Evolutionary conservation across 805 yeast genomes (phyloP).

Genomic region (Candida hungchunana): DNA sequence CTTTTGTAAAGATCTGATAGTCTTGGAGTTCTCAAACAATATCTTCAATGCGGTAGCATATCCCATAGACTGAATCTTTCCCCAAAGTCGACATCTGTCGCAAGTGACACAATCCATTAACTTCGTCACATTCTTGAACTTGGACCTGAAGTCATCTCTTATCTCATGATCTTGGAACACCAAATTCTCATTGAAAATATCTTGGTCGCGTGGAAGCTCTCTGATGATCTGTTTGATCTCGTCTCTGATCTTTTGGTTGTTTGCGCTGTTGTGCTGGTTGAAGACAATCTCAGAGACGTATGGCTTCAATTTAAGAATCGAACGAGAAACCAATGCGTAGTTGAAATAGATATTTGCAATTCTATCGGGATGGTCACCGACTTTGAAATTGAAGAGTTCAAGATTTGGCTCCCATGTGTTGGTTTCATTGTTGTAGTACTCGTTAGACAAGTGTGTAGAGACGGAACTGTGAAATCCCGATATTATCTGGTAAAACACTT

Average conservation of each 20-base stretch:
- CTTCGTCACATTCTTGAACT: conserved; percentile 85
- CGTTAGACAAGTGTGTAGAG: conserved; percentile 87
- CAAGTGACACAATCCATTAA: conserved; percentile 99
- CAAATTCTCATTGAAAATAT: conserved; percentile 47
- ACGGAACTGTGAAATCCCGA: conserved; percentile 96
- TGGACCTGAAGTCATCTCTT: conserved; percentile 79
- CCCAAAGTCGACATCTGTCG: conserved; percentile 97
- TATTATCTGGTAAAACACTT: conserved; percentile 78
- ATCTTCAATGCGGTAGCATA: conserved; percentile 95
- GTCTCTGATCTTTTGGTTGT: conserved; percentile 42
- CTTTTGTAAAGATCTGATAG: conserved; percentile 56
- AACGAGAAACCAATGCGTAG: conserved; percentile 80
- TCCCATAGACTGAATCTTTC: conserved; percentile 94
- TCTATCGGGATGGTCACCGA: conserved; percentile 85
- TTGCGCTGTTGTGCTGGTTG: conserved; percentile 36
- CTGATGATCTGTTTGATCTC: conserved; percentile 31
- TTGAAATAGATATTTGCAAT: conserved; percentile 87
- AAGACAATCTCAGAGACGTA: conserved; percentile 48
- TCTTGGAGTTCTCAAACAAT: conserved; percentile 62
- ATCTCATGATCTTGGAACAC: conserved; percentile 49
- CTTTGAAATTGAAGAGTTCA: conserved; percentile 78
- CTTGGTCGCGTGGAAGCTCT: conserved; percentile 23
- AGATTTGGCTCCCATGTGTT: conserved; percentile 84
- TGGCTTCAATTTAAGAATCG: conserved; percentile 64
- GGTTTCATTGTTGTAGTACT: conserved; percentile 64